A percentile compares a stretch with the other conserved stretches of the same genome.
phyloP scores from a whole-genome alignment of 2,329 filamentous ascomycete genomes.

The Ophiostoma australiae region DNA sequence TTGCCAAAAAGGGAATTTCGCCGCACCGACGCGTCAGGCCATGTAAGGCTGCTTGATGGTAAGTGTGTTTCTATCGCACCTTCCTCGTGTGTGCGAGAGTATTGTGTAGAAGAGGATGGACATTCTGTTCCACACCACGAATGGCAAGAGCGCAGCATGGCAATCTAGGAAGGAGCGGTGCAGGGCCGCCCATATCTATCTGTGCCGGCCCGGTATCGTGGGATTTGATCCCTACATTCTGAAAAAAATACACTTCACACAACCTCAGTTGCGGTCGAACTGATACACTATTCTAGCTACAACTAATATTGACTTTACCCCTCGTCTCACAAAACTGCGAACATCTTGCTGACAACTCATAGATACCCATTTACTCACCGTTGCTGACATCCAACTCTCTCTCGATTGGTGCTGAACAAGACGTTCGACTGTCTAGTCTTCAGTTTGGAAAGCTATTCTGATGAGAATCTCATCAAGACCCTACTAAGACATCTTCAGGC shows the following conservation, averaged over 20 bases:
- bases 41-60: too few relatives aligned
- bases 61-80: neutral
- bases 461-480: neutral
- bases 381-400: neutral
- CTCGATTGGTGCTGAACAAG: neutral
- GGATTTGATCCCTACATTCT: neutral
- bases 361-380: neutral
- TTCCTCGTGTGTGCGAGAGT: neutral
- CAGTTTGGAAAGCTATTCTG: neutral
- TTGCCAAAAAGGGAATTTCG: neutral
- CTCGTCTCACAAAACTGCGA: neutral
- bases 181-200: neutral
- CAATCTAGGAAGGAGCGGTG: neutral
- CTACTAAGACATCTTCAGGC: neutral
- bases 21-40: neutral
- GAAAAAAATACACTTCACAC: neutral
- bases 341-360: neutral
- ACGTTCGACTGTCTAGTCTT: neutral
- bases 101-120: neutral
- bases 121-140: neutral
- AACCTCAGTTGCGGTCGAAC: neutral
- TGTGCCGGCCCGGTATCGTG: neutral
- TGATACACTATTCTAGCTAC: neutral
- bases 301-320: neutral
- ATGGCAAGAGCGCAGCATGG: neutral